Percentiles rank a stretch among this genome's conserved stretches.
Evolutionary conservation across 2,329 filamentous ascomycete genomes (phyloP).

Genomic region (Biscogniauxia sp.): DNA sequence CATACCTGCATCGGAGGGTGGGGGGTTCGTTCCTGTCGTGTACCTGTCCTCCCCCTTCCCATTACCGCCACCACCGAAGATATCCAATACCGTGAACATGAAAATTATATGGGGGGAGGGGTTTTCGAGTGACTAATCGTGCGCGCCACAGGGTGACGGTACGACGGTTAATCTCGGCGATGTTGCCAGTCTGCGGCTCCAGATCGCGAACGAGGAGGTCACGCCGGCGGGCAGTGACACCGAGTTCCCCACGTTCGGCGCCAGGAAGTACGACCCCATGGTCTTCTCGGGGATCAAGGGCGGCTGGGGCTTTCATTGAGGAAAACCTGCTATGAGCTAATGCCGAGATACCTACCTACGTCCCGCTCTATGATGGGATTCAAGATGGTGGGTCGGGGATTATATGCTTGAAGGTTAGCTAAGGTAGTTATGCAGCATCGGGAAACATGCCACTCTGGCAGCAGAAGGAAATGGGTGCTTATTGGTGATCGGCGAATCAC

Average conservation of each 20-base stretch:
- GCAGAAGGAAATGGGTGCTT: too few species aligned
- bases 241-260: constrained; percentile 21
- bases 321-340: neutral
- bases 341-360: too few species aligned
- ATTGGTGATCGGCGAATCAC: too few species aligned
- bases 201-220: constrained; percentile 17
- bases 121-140: neutral
- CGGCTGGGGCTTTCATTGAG: neutral
- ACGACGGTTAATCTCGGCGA: constrained; percentile 8
- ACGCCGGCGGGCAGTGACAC: constrained; percentile 7
- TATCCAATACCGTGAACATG: too few species aligned
- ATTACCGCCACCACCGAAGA: too few species aligned
- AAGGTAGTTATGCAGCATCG: too few species aligned
- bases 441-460: too few species aligned
- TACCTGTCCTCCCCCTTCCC: neutral
- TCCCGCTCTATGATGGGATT: too few species aligned
- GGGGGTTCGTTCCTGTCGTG: neutral
- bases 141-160: constrained; percentile 9
- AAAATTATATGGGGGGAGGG: too few species aligned
- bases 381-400: too few species aligned
- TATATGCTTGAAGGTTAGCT: too few species aligned
- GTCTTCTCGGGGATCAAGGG: neutral
- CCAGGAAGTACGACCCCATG: constrained; percentile 4
- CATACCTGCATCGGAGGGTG: neutral
- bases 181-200: constrained; percentile 16